Evolutionary conservation across 176 grass and related monocot genomes (phyloP).

Genomic region (Ensete ventricosum): DNA sequence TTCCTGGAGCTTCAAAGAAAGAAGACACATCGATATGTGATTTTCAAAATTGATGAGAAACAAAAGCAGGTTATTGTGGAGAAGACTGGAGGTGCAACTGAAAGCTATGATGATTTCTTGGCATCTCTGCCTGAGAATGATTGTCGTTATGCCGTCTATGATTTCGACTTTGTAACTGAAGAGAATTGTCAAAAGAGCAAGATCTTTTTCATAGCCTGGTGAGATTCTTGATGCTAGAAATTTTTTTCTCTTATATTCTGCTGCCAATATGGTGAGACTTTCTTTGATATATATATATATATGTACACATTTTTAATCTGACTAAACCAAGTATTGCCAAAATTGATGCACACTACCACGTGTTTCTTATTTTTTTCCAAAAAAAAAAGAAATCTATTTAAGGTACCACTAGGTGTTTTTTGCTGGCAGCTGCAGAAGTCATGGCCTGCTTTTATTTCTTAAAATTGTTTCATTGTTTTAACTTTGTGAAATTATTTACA

Average conservation of each 20-base stretch:
- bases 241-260: not conserved
- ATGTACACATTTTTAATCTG: too few relatives aligned
- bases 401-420: too few relatives aligned
- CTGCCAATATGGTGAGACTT: not conserved
- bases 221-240: constrained; percentile 20
- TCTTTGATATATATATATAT: too few relatives aligned
- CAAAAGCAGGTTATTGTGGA: constrained; percentile 80
- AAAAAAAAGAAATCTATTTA: too few relatives aligned
- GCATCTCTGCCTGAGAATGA: constrained; percentile 92
- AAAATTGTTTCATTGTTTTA: too few relatives aligned
- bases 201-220: constrained; percentile 99
- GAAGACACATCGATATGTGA: constrained; percentile 80
- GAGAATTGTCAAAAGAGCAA: constrained; percentile 99
- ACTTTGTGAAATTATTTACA: too few relatives aligned
- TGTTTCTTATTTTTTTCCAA: too few relatives aligned
- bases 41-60: constrained; percentile 94
- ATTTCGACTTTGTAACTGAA: constrained; percentile 94
- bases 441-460: too few relatives aligned
- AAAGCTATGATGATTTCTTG: constrained; percentile 94
- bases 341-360: too few relatives aligned
- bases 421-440: too few relatives aligned
- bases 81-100: constrained; percentile 77
- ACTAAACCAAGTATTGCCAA: too few relatives aligned
- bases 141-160: constrained; percentile 90
- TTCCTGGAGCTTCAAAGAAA: constrained; percentile 76